Conservation (phyloP, 768 basidiomycete species). For the Leccinum disarticulatum region DNA sequence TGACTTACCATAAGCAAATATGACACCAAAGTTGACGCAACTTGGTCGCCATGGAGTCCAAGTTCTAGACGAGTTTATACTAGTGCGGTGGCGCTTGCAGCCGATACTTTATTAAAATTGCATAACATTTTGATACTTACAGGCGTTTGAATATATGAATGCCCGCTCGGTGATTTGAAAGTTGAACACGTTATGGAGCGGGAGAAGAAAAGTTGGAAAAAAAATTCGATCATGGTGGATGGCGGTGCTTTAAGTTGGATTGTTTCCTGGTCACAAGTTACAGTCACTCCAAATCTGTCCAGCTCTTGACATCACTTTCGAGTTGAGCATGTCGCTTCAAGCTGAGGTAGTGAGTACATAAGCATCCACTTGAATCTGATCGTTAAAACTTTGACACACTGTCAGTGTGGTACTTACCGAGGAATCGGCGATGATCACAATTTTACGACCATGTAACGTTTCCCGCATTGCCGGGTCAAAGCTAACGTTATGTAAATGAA, state of each 20-base stretch:
- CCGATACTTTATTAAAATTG: too few relatives aligned
- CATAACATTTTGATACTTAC: too few relatives aligned
- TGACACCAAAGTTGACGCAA: neutral
- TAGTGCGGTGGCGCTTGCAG: neutral
- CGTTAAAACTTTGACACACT: neutral
- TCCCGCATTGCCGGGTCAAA: neutral
- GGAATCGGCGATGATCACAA: neutral
- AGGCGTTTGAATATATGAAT: too few relatives aligned
- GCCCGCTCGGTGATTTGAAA: neutral
- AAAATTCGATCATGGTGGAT: neutral
- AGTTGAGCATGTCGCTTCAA: neutral
- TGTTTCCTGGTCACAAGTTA: too few relatives aligned
- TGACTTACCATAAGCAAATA: neutral
- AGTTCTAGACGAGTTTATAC: neutral
- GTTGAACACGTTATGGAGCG: neutral
- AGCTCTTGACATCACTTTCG: neutral
- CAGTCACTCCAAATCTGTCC: too few relatives aligned
- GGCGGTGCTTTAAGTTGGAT: too few relatives aligned
- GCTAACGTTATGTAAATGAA: conserved; percentile 21
- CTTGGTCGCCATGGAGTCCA: neutral
- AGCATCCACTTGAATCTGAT: neutral
- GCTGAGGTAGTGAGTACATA: neutral
- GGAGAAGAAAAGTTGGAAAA: neutral
- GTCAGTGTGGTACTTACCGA: neutral
- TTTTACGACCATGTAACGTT: conserved; percentile 1